These are phyloP conservation scores for Penicillium lagena DNA, from an alignment of 495 filamentous ascomycete species.

Conservation along the genomic window DNA sequence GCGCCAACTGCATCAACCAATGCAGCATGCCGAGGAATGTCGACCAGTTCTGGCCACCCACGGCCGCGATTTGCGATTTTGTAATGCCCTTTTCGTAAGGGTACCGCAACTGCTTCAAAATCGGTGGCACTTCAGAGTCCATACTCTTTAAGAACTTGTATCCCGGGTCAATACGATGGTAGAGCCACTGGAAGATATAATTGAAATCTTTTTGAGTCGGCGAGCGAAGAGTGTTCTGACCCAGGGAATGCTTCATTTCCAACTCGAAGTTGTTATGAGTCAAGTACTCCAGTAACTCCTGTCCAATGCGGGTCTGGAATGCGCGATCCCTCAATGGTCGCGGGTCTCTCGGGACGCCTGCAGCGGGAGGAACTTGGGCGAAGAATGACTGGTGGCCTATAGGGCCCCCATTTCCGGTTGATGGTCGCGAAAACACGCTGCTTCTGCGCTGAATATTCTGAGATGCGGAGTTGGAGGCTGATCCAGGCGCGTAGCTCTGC, in stretches of 20 bases:
- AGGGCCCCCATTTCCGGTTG: slow-evolving; percentile 45
- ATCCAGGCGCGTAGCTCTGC: slow-evolving; percentile 66
- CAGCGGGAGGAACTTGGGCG: slow-evolving; percentile 69
- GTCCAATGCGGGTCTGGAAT: slow-evolving; percentile 75
- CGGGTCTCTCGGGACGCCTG: slow-evolving; percentile 80
- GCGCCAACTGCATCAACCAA: slow-evolving; percentile 97
- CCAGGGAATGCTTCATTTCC: slow-evolving; percentile 88
- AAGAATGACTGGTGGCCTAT: slow-evolving; percentile 85
- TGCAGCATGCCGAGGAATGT: slow-evolving; percentile 90
- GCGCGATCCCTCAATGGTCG: slow-evolving; percentile 74
- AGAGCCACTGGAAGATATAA: slow-evolving; percentile 95
- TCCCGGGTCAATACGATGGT: slow-evolving; percentile 86
- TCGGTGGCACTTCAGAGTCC: slow-evolving; percentile 85
- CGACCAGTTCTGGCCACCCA: slow-evolving; percentile 93
- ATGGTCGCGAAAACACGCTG: slow-evolving; percentile 72
- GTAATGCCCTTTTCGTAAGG: slow-evolving; percentile 91
- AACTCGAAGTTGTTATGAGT: slow-evolving; percentile 90
- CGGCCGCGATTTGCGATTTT: slow-evolving; percentile 88
- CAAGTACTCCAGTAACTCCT: slow-evolving; percentile 88
- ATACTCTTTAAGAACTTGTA: slow-evolving; percentile 89
- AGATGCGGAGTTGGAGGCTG: slow-evolving; percentile 38
- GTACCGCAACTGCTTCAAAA: slow-evolving; percentile 89
- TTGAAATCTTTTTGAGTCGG: slow-evolving; percentile 99
- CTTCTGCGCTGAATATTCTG: slow-evolving; percentile 63
- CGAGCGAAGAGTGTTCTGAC: slow-evolving; percentile 77